These are phyloP conservation scores for Cryptococcus wingfieldii DNA, from an alignment of 1,284 basidiomycete genomes.

Conservation along the genomic window DNA sequence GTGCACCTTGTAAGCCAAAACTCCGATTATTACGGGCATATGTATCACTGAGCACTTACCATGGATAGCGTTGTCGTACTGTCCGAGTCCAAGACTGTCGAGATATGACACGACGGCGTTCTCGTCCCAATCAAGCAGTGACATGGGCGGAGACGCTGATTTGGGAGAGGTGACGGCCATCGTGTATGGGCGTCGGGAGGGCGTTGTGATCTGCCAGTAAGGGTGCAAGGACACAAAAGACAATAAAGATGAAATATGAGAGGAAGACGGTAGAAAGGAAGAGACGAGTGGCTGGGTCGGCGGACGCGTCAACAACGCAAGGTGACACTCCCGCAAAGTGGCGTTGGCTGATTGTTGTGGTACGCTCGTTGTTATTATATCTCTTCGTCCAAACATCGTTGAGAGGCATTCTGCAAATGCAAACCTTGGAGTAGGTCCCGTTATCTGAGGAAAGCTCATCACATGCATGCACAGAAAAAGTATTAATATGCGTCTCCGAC, in stretches of 20 bases:
- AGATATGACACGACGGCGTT: slow-evolving; percentile 72
- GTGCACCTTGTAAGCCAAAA: slow-evolving; percentile 1
- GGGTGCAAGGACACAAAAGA: too few species aligned
- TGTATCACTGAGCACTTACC: slow-evolving; percentile 40
- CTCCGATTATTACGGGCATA: not conserved
- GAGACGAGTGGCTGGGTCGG: not conserved
- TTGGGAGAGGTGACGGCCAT: slow-evolving; percentile 29
- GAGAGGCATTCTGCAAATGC: not conserved
- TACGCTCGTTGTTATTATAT: too few species aligned
- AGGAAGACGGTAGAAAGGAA: not conserved
- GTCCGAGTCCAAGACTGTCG: slow-evolving; percentile 66
- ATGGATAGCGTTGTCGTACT: slow-evolving; percentile 61
- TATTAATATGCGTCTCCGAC: not conserved
- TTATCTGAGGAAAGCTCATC: not conserved
- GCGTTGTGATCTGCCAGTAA: too few species aligned
- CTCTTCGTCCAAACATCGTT: not conserved
- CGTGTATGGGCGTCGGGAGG: too few species aligned
- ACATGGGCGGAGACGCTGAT: slow-evolving; percentile 27
- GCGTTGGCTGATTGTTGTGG: not conserved
- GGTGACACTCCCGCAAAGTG: too few species aligned
- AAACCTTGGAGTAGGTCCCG: too few species aligned
- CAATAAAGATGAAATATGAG: too few species aligned
- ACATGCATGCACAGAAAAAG: not conserved
- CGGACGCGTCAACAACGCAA: too few species aligned
- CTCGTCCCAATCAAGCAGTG: slow-evolving; percentile 70